phyloP scores from a whole-genome alignment of 2,329 filamentous ascomycete genomes.

The Colletotrichum sp. region DNA sequence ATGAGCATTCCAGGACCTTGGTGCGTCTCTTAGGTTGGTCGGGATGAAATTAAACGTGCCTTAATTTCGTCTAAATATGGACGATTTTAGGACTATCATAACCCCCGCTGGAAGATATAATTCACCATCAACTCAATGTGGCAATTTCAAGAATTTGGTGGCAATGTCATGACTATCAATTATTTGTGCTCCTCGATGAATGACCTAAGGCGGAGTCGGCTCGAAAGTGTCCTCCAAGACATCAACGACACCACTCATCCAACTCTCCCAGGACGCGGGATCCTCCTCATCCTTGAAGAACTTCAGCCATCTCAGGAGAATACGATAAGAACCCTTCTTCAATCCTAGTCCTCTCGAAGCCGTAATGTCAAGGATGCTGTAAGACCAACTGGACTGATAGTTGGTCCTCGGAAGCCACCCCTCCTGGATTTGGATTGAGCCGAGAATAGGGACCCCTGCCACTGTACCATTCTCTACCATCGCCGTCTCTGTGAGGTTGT shows the following conservation, averaged over 20 bases:
- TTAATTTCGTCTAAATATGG: neutral
- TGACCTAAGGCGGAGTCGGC: neutral
- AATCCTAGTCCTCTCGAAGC: neutral
- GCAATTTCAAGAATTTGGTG: neutral
- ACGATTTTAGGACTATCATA: neutral
- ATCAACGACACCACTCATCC: constrained; percentile 13
- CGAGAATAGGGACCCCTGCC: neutral
- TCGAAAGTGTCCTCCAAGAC: constrained; percentile 2
- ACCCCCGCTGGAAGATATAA: neutral
- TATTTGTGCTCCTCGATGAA: neutral
- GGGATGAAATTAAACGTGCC: neutral
- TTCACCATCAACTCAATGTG: neutral
- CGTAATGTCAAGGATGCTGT: constrained; percentile 2
- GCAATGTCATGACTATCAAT: neutral
- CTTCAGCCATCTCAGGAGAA: constrained; percentile 26
- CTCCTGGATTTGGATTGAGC: neutral
- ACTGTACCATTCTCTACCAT: neutral
- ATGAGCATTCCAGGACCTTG: neutral
- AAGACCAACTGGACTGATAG: neutral
- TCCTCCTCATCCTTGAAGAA: constrained; percentile 8
- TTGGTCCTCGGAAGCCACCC: neutral
- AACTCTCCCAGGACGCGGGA: neutral
- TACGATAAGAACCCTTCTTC: constrained; percentile 23
- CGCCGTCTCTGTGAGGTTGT: neutral
- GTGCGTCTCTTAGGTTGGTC: neutral